These are phyloP conservation scores for Plectosphaerella plurivora DNA, from an alignment of 2,329 filamentous ascomycete genomes.

Conservation along the genomic window DNA sequence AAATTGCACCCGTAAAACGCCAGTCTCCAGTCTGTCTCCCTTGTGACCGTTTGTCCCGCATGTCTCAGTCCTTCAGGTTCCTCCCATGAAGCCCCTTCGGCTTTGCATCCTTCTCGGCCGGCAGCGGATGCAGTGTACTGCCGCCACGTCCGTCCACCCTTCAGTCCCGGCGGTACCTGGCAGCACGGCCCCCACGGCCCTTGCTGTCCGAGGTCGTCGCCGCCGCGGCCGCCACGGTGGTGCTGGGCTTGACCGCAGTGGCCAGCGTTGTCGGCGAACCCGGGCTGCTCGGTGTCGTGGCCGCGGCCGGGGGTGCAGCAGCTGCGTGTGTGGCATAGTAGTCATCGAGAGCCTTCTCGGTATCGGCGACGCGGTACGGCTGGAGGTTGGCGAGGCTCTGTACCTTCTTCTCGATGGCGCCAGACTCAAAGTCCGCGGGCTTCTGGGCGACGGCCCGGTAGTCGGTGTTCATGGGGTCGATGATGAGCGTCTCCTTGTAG, in stretches of 20 bases:
- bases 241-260: not conserved
- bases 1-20: no score
- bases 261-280: not conserved
- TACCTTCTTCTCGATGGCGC: not conserved
- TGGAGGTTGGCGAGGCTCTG: conserved; percentile 3
- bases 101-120: no score
- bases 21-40: no score
- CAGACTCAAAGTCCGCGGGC: conserved; percentile 1
- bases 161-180: no score
- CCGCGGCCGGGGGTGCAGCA: not conserved
- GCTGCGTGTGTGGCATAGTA: conserved; percentile 1
- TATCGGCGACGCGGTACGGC: conserved; percentile 2
- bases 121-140: no score
- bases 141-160: no score
- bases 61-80: no score
- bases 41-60: no score
- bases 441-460: conserved; percentile 4
- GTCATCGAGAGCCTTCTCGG: conserved; percentile 1
- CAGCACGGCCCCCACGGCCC: no score
- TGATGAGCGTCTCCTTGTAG: conserved; percentile 18
- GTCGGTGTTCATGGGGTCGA: conserved; percentile 5
- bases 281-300: not conserved
- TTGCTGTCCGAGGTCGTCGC: no score
- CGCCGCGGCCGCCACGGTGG: not conserved
- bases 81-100: no score